Evolutionary conservation across 768 basidiomycete species (phyloP).

Genomic region (Saitozyma sp.): DNA sequence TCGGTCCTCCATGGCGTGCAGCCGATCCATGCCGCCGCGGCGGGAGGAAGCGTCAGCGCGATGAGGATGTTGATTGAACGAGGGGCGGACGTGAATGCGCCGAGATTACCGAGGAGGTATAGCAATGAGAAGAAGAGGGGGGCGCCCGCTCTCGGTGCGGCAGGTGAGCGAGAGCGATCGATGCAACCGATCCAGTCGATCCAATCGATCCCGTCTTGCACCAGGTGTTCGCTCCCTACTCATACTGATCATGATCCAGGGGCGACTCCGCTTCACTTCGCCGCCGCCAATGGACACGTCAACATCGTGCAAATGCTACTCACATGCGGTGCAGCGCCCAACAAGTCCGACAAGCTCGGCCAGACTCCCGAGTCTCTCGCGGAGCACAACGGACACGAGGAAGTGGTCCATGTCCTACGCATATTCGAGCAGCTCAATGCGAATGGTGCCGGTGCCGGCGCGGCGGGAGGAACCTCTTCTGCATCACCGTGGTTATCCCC

Average conservation of each 20-base stretch:
- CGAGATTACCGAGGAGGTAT: slow-evolving; percentile 61
- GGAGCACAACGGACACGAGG: slow-evolving; percentile 72
- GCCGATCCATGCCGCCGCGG: slow-evolving; percentile 92
- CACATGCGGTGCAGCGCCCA: slow-evolving; percentile 76
- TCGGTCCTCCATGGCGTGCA: slow-evolving; percentile 93
- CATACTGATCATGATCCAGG: slow-evolving; percentile 54
- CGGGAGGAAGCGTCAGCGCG: slow-evolving; percentile 83
- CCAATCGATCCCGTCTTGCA: background rate
- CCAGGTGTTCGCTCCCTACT: background rate
- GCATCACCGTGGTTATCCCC: background rate
- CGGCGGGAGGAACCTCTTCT: background rate
- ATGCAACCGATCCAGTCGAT: too few relatives aligned
- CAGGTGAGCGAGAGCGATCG: slow-evolving; percentile 39
- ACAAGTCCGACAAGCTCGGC: slow-evolving; percentile 85
- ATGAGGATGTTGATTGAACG: slow-evolving; percentile 84
- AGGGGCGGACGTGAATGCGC: slow-evolving; percentile 97
- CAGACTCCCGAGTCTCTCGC: slow-evolving; percentile 83
- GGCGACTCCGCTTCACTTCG: slow-evolving; percentile 93
- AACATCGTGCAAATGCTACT: slow-evolving; percentile 75
- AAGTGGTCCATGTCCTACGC: slow-evolving; percentile 72
- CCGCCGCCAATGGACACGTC: slow-evolving; percentile 89
- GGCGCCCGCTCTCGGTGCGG: slow-evolving; percentile 47
- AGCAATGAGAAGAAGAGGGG: slow-evolving; percentile 52
- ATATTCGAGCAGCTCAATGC: slow-evolving; percentile 57
- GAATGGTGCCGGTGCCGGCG: slow-evolving; percentile 17